Percentiles rank a stretch among this genome's conserved stretches.
phyloP scores from a whole-genome alignment of 331 rosid genomes.

The Rhamnella rubrinervis region DNA sequence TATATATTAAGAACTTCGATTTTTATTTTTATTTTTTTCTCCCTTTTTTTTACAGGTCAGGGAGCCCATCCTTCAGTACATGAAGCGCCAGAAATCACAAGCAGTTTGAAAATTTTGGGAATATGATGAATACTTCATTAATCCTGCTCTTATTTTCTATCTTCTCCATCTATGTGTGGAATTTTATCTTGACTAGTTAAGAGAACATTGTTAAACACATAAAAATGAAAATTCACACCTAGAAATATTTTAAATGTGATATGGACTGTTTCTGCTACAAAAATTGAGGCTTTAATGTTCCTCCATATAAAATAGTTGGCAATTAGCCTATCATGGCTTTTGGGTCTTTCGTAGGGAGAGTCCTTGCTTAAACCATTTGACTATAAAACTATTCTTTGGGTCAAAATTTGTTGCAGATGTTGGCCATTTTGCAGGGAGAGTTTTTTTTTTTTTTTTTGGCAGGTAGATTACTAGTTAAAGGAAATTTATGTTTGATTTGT shows the following conservation, averaged over 20 bases:
- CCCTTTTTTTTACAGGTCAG: slow-evolving; percentile 60
- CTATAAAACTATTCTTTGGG: too few relatives aligned
- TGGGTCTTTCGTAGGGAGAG: not conserved
- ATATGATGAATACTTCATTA: not conserved
- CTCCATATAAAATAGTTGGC: not conserved
- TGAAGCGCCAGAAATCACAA: slow-evolving; percentile 81
- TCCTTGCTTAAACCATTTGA: not conserved
- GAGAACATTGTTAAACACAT: too few relatives aligned
- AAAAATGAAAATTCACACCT: too few relatives aligned
- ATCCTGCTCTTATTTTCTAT: not conserved
- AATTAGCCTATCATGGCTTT: too few relatives aligned
- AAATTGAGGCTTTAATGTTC: not conserved
- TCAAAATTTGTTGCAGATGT: not conserved
- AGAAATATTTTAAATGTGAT: too few relatives aligned
- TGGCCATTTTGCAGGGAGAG: not conserved
- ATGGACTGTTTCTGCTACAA: too few relatives aligned
- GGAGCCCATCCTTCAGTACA: slow-evolving; percentile 82
- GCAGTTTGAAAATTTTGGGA: slow-evolving; percentile 15
- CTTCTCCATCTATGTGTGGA: not conserved
- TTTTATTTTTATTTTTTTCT: not conserved
- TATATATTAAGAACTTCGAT: not conserved
- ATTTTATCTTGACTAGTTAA: not conserved
- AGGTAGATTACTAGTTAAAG: not conserved
- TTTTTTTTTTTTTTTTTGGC: too few relatives aligned
- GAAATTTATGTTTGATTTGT: too few relatives aligned